Conservation (phyloP, 2,329 filamentous ascomycete species). For the Apiospora kogelbergensis region DNA sequence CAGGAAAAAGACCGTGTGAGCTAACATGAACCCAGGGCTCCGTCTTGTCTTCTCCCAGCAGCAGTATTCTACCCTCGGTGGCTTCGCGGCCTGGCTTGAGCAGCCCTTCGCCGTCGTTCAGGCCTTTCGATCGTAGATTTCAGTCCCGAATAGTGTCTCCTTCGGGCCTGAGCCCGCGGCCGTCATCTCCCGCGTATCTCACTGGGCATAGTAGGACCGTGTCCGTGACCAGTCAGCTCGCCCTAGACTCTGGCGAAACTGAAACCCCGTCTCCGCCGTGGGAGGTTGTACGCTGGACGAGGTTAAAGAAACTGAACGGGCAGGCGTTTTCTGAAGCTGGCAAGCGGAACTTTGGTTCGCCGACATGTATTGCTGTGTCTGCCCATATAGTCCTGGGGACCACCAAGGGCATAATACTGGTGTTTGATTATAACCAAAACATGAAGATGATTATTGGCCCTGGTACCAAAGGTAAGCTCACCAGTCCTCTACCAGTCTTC, state of each 20-base stretch:
- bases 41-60: constrained; percentile 65
- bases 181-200: constrained; percentile 76
- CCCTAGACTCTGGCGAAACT: constrained; percentile 61
- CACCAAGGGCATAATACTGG: constrained; percentile 87
- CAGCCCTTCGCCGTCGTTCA: constrained; percentile 78
- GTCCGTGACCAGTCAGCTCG: constrained; percentile 71
- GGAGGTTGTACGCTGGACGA: constrained; percentile 97
- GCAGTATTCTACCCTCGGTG: constrained; percentile 70
- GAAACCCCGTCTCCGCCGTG: constrained; percentile 80
- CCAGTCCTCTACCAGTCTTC: background rate
- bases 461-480: constrained; percentile 76
- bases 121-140: constrained; percentile 93
- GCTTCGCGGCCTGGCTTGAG: constrained; percentile 64
- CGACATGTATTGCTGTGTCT: constrained; percentile 86
- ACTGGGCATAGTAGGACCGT: constrained; percentile 77
- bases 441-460: constrained; percentile 91
- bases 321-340: constrained; percentile 92
- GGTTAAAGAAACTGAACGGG: constrained; percentile 81
- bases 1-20: constrained; percentile 11
- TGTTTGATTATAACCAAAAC: constrained; percentile 97
- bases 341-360: constrained; percentile 86
- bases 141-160: constrained; percentile 78
- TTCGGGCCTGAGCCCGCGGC: constrained; percentile 59
- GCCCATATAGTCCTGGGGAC: constrained; percentile 89
- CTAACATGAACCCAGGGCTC: constrained; percentile 53